Evolutionary conservation across 2,329 filamentous ascomycete genomes (phyloP), one percentile per base, ranked within the genome.

Genomic region (Colletotrichum sansevieriae): DNA sequence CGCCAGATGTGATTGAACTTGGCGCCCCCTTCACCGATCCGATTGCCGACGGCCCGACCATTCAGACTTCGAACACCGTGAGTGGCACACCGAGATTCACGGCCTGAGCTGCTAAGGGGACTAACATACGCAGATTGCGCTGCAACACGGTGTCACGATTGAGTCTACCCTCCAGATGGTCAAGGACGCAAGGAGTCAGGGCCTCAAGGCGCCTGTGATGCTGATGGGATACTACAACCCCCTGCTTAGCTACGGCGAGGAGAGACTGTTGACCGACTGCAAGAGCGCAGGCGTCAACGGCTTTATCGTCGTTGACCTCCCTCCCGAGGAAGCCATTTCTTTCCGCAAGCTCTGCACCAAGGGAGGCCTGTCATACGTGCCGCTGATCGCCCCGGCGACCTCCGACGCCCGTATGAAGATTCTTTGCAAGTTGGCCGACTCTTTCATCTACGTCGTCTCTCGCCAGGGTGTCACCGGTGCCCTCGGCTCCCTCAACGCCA

Each of bases 181-280:
- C 70, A 91, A 91, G 74, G 88, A 92, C 71, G 94, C 95, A 54
- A 88, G 96, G 75, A 86, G 87, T 74, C 87, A 87, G 71, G 96
- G 96, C 47, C 84, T 98, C 63, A 91, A 87, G 75, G 90, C 91
- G 1, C 96, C 96, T 0, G 88, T 99, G 47, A 83, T 99, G 77
- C 88, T 99, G 73, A 99, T 99, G 96, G 96, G 96, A 75, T 99
- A 99, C 87, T 99, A 97, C 83, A 99, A 99, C 84, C 96, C 96
- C 1, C 86, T 98, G 70, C 85, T 98, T 70, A 93, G 92, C 76
- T 99, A 98, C 78, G 96, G 96, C 62, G 96, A 99, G 83, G 94
- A 97, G 82, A 88, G 87, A 70, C 90, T 98, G 80, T 84, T 99
- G 63, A 87, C 89, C 74, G 95, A 98, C 80, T 93, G 94, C 79